Conservation (phyloP, 1,139 yeast genomes). For the Barnettozyma hawaiiensis region DNA sequence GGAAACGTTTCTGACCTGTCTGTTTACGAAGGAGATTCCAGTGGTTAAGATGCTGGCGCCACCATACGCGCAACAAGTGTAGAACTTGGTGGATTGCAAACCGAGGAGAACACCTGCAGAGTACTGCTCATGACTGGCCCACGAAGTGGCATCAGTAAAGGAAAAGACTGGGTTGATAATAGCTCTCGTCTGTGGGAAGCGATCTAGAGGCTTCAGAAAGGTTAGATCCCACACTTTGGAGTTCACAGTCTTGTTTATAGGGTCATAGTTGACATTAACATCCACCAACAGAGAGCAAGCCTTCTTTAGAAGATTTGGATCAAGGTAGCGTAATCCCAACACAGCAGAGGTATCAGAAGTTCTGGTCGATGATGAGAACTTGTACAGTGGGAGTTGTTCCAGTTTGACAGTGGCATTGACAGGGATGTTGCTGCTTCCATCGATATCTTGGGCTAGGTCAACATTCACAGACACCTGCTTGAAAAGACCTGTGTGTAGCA, state of each 20-base stretch:
- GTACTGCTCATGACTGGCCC: slow-evolving; percentile 25
- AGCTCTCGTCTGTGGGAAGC: slow-evolving; percentile 26
- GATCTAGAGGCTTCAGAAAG: slow-evolving; percentile 26
- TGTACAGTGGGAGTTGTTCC: slow-evolving; percentile 23
- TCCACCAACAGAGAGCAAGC: slow-evolving; percentile 28
- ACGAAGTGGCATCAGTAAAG: slow-evolving; percentile 22
- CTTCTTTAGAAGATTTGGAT: slow-evolving; percentile 28
- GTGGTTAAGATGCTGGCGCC: slow-evolving; percentile 22
- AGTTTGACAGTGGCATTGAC: slow-evolving; percentile 25
- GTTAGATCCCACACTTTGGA: slow-evolving; percentile 25
- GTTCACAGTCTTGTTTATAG: slow-evolving; percentile 23
- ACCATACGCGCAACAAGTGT: slow-evolving; percentile 6
- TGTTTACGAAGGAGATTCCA: slow-evolving; percentile 27
- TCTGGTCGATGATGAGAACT: slow-evolving; percentile 21
- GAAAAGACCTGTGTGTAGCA: slow-evolving; percentile 22
- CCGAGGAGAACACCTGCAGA: slow-evolving; percentile 25
- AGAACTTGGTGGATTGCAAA: slow-evolving; percentile 9
- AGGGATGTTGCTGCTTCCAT: slow-evolving; percentile 16
- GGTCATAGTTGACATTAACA: slow-evolving; percentile 26
- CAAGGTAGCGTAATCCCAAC: slow-evolving; percentile 24
- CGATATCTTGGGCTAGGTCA: slow-evolving; percentile 18
- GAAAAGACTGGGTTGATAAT: slow-evolving; percentile 26
- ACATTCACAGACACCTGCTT: slow-evolving; percentile 17
- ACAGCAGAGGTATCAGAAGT: slow-evolving; percentile 25
- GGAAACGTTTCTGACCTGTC: slow-evolving; percentile 24